These are phyloP conservation scores for Piper longum DNA, from an alignment of 164 flowering plant species.

Conservation along the genomic window DNA sequence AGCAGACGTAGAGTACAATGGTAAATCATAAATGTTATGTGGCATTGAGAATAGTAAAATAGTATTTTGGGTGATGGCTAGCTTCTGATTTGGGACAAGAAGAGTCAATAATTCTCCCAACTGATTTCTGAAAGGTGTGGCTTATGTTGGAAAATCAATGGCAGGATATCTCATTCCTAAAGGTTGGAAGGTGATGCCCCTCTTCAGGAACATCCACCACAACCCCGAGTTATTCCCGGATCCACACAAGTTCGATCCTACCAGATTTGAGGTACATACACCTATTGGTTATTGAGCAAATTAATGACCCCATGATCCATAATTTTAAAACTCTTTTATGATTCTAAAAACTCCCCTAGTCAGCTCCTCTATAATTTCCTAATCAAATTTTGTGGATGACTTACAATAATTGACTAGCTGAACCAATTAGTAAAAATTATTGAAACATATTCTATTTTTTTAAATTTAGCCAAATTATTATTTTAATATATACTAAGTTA, in stretches of 20 bases:
- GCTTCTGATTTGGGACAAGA: neutral
- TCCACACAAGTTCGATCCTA: conserved; percentile 66
- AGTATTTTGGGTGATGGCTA: neutral
- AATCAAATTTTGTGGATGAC: neutral
- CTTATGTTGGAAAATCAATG: conserved; percentile 88
- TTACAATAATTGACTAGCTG: too few relatives aligned
- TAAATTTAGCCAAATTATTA: too few relatives aligned
- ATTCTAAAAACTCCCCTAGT: too few relatives aligned
- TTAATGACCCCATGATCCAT: too few relatives aligned
- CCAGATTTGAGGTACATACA: too few relatives aligned
- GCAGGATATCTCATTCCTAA: conserved; percentile 10
- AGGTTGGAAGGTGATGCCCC: too few relatives aligned
- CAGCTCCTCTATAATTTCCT: neutral
- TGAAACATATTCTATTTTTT: too few relatives aligned
- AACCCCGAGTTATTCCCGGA: conserved; percentile 29
- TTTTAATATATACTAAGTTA: too few relatives aligned
- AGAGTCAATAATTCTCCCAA: conserved; percentile 60
- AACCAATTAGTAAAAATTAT: too few relatives aligned
- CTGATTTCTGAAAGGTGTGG: conserved; percentile 92
- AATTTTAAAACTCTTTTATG: neutral
- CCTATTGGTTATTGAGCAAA: conserved; percentile 28
- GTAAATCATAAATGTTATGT: conserved; percentile 31
- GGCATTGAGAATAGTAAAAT: conserved; percentile 47
- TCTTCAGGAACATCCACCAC: too few relatives aligned
- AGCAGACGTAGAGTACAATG: conserved; percentile 1